Percentiles rank a stretch among this genome's conserved stretches.
Evolutionary conservation across 805 yeast genomes (phyloP).

Genomic region (Wickerhamiella parazyma): DNA sequence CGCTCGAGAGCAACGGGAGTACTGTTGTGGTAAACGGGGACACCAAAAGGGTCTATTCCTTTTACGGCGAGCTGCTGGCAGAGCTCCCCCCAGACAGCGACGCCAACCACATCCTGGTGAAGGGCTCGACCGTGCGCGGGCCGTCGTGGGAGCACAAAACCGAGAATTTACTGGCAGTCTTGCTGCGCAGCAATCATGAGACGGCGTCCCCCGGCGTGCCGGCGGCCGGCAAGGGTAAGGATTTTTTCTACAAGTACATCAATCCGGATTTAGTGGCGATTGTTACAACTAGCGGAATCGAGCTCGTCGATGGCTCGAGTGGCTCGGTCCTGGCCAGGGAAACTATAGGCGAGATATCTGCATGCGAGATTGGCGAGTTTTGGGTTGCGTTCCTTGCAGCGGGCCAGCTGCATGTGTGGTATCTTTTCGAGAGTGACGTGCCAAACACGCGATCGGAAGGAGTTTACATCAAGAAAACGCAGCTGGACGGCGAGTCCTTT

Average conservation of each 20-base stretch:
- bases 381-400: not conserved
- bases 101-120: not conserved
- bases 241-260: conserved; percentile 3
- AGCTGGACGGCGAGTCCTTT: not conserved
- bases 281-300: not conserved
- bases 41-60: not conserved
- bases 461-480: not conserved
- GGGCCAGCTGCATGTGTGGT: not conserved
- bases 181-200: not conserved
- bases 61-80: not conserved
- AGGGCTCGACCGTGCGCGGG: not conserved
- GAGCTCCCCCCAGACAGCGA: not conserved
- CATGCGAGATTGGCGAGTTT: not conserved
- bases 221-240: not conserved
- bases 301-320: not conserved
- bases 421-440: not conserved
- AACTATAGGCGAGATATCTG: not conserved
- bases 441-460: not conserved
- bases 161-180: not conserved
- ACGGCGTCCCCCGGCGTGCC: not conserved
- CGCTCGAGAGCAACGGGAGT: not conserved
- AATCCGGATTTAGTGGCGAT: conserved; percentile 2
- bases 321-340: not conserved
- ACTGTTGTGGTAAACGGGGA: not conserved
- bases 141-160: not conserved